Base-by-base conservation (phyloP, 192 early-diverging fungal species). In the Entomortierella chlamydospora region DNA sequence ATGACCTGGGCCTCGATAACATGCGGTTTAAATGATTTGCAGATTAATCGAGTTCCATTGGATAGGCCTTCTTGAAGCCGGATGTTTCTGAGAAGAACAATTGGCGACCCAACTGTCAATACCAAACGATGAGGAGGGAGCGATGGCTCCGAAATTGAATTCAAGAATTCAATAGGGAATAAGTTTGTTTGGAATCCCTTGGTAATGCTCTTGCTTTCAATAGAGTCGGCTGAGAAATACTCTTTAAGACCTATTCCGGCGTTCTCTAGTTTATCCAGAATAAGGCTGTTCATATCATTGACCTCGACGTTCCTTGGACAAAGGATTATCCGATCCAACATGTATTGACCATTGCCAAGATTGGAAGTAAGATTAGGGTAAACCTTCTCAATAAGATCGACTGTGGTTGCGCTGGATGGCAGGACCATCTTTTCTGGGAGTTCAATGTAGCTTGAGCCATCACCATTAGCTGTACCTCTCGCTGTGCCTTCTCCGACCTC, bases 41-140 rank as follows among this genome's bases (percentile, higher is more conserved):
- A 34, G 30, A 72, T 72, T 3, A 61, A 57, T 2, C 60, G 25
- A 29, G 51, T 71, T 10, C 70, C 60, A 55, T 72, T 72, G 23
- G 60, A 63, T 9, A 62, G 34, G 0, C 51, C 70, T 6, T 72
- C 59, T 4, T 2, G 39, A 4, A 60, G 37, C 18, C 41, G 41
- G 1, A 72, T 0, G 17, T 72, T 72, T 22, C 60, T 13, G 4
- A 72, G 13, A 0, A 72, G 45, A 9, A 71, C 61, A 6, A 71
- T 37, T 10, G 69, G 69, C 0, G 42, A 25, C 2, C 50, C 49
- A 20, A 61, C 29, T 33, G 18, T 59, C 20, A 71, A 43, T 4
- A 20, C 5, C 22, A 71, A 26, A 18, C 15, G 22, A 29, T 71
- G 69, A 28, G 69, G 69, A 45, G 69, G 50, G 6, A 39, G 20